A percentile compares a stretch with the other conserved stretches of the same genome.
Evolutionary conservation across 257 asterid genomes (phyloP).

Genomic region (Paraleonurus japonicus): DNA sequence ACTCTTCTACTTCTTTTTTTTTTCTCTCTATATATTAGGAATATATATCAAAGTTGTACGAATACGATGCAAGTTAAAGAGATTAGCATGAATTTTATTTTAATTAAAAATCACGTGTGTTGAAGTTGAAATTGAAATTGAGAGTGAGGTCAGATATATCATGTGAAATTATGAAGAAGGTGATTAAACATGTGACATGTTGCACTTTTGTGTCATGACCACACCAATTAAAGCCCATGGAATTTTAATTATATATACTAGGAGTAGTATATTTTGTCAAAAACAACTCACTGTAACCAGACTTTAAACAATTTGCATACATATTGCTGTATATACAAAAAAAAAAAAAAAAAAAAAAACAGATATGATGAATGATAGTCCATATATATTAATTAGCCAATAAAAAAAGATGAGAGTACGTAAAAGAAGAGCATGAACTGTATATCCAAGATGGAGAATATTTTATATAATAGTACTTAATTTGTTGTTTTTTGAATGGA

Average conservation of each 20-base stretch:
- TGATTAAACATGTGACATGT: constrained; percentile 27
- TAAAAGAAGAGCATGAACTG: neutral
- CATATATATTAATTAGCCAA: neutral
- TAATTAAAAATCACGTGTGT: neutral
- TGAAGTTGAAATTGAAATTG: neutral
- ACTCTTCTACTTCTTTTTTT: no score
- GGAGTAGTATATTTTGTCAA: neutral
- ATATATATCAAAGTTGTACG: no score
- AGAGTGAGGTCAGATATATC: neutral
- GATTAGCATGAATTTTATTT: no score
- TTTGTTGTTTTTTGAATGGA: neutral
- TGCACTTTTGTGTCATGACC: neutral
- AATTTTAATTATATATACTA: neutral
- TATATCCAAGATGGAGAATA: neutral
- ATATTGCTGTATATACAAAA: neutral
- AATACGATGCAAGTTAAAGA: no score
- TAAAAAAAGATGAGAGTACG: neutral
- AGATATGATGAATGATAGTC: neutral
- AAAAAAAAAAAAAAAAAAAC: neutral
- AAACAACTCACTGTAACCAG: neutral
- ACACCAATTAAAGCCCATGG: neutral
- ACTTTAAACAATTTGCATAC: neutral
- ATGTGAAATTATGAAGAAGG: neutral
- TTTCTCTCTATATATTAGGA: no score
- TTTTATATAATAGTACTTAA: neutral